Evolutionary conservation across 2,329 filamentous ascomycete species (phyloP).

Genomic region (Fusarium equiseti): DNA sequence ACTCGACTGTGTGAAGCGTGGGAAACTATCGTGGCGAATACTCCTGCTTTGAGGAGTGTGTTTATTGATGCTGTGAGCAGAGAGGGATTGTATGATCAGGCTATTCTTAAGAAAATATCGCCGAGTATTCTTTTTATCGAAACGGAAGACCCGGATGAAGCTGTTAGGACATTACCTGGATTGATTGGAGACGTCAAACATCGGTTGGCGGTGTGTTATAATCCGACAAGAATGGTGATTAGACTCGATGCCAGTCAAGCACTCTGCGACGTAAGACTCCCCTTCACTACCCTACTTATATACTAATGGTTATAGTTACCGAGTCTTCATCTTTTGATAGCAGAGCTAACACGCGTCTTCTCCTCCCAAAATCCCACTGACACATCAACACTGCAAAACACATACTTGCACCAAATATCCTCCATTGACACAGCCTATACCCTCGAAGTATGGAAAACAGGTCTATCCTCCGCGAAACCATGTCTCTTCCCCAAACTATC

Average conservation of each 20-base stretch:
- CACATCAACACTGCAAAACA: slow-evolving; percentile 41
- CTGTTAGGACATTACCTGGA: slow-evolving; percentile 55
- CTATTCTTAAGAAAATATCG: slow-evolving; percentile 61
- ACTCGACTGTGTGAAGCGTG: slow-evolving; percentile 62
- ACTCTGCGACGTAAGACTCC: slow-evolving; percentile 58
- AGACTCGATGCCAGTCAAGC: slow-evolving; percentile 65
- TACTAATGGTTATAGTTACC: slow-evolving; percentile 33
- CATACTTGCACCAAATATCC: slow-evolving; percentile 46
- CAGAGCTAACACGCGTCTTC: slow-evolving; percentile 62
- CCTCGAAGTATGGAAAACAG: slow-evolving; percentile 61
- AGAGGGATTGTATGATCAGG: slow-evolving; percentile 63
- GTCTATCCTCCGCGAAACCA: slow-evolving; percentile 53
- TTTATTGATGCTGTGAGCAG: slow-evolving; percentile 65
- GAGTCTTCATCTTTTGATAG: slow-evolving; percentile 61
- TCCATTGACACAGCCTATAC: slow-evolving; percentile 50
- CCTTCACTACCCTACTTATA: rapidly evolving
- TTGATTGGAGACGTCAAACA: slow-evolving; percentile 61
- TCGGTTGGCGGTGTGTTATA: slow-evolving; percentile 63
- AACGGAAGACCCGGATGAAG: slow-evolving; percentile 54
- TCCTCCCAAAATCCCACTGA: slow-evolving; percentile 51
- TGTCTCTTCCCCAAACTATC: slow-evolving; percentile 60
- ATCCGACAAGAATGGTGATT: slow-evolving; percentile 57
- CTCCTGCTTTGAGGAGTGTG: slow-evolving; percentile 62
- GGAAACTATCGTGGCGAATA: slow-evolving; percentile 61
- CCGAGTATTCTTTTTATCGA: slow-evolving; percentile 68